Evolutionary conservation across 768 basidiomycete genomes (phyloP), one percentile per base, ranked within the genome.

Genomic region (Exidia glandulosa): DNA sequence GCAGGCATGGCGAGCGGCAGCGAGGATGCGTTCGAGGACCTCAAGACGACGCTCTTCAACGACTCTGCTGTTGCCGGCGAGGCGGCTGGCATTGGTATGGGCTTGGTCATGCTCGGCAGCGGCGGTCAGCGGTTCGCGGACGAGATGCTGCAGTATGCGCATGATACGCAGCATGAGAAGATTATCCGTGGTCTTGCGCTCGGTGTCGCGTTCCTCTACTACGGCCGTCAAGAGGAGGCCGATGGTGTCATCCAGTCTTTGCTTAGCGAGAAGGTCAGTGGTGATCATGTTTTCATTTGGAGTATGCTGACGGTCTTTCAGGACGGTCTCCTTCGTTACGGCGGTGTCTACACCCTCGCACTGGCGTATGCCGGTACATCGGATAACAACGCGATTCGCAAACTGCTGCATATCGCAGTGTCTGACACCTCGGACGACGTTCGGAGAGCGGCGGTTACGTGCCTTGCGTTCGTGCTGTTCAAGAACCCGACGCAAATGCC

Each of bases 361-460:
- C 79, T 98, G 19, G 96, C 96, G 1, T 98, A 97, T 69, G 93
- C 95, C 2, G 96, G 95, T 58, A 97, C 95, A 7, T 85, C 93
- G 32, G 89, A 94, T 75, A 98, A 98, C 67, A 82, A 86, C 63
- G 95, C 95, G 2, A 86, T 97, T 64, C 86, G 94, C 57, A 85
- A 88, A 70, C 78, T 98, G 14, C 75, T 99, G 32, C 95, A 98
- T 67, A 90, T 97, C 37, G 96, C 96, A 25, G 96, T 99, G 34
- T 98, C 95, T 12, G 96, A 99, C 70, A 96, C 94, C 4, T 95
- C 90, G 14, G 94, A 98, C 67, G 96, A 98, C 70, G 96, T 99
- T 25, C 84, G 96, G 63, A 80, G 96, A 61, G 95, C 96, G 5
- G 96, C 96, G 36, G 96, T 99, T 52, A 97, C 93, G 13, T 86